A percentile compares a stretch with the other conserved stretches of the same genome.
phyloP scores from a whole-genome alignment of 2,329 filamentous ascomycete genomes.

The Fusarium illudens region DNA sequence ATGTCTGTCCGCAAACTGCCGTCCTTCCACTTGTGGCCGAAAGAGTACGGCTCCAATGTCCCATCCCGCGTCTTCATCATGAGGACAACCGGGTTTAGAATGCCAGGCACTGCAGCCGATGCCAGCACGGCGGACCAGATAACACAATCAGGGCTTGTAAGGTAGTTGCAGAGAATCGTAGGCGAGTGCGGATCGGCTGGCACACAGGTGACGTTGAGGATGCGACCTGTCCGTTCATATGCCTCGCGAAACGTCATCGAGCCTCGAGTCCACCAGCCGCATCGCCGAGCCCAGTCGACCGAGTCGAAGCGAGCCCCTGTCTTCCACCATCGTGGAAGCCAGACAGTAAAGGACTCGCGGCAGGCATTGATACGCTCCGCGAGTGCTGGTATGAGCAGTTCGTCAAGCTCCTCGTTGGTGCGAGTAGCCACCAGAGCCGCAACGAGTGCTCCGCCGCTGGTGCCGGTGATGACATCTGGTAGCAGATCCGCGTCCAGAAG shows the following conservation, averaged over 20 bases:
- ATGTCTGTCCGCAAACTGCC: slow-evolving; percentile 94
- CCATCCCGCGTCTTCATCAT: slow-evolving; percentile 87
- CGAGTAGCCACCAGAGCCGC: slow-evolving; percentile 87
- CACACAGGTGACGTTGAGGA: slow-evolving; percentile 95
- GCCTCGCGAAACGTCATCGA: slow-evolving; percentile 95
- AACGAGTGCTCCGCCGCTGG: slow-evolving; percentile 90
- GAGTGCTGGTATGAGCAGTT: slow-evolving; percentile 86
- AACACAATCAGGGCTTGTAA: slow-evolving; percentile 94
- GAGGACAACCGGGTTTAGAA: slow-evolving; percentile 92
- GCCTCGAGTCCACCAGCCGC: slow-evolving; percentile 89
- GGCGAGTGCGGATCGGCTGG: slow-evolving; percentile 94
- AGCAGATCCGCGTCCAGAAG: slow-evolving; percentile 85
- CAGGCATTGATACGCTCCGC: slow-evolving; percentile 86
- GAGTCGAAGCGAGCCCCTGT: slow-evolving; percentile 96
- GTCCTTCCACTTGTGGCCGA: slow-evolving; percentile 99
- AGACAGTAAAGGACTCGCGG: slow-evolving; percentile 77
- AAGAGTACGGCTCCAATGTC: slow-evolving; percentile 85
- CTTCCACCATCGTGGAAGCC: slow-evolving; percentile 86
- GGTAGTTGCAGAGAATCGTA: slow-evolving; percentile 91
- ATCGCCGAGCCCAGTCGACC: slow-evolving; percentile 85
- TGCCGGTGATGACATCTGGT: slow-evolving; percentile 95
- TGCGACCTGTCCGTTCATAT: slow-evolving; percentile 90
- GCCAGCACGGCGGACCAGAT: slow-evolving; percentile 98
- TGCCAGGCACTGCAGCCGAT: slow-evolving; percentile 94
- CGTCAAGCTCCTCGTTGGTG: slow-evolving; percentile 89